Base-by-base conservation (phyloP, 2,329 filamentous ascomycete genomes). In the Colletotrichum sidae region DNA sequence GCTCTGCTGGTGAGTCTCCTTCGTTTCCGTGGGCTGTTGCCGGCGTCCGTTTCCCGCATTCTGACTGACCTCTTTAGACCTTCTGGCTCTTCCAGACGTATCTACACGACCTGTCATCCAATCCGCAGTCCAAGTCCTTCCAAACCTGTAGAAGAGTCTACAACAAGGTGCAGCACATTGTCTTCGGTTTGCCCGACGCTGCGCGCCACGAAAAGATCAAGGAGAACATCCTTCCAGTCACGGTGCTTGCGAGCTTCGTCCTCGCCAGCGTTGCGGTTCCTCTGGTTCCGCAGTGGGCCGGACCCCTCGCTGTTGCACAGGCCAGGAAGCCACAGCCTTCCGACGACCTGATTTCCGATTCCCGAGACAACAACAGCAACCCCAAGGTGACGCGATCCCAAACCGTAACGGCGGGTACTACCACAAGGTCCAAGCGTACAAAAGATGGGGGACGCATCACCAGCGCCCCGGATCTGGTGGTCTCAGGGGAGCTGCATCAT, bases 51-150 rank as follows among this genome's bases (percentile, higher is more conserved):
- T 50, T 11, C n/a, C n/a, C 9, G 25, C 25, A 25, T 46, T 55
- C 65, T 62, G 34, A 51, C 51, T 47, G 15, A 13, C 35, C 51
- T 68, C n/a, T 68, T 55, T 73, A 96, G 92, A 95, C 92, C 41
- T 96, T 96, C 78, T 96, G 92, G 92, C 86, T 96, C 55, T 94
- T 96, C 78, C 92, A 96, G 79, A 95, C 92, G 5, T 94, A 96
- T 75, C 87, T 96, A 37, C 90, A 92, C 81, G 93, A 96, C 75
- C 87, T 96, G 68, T 87, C 91, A 60, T 82, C 85, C 73, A 92
- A 91, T 64, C 92, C 92, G 2, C 90, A 91, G 75, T 90, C 91
- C 67, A 87, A 90, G 72, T 86, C 91, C 54, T 96, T 96, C 80
- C 90, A 92, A 79, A 95, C 91, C 54, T 95, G 92, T 74, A 88